Evolutionary conservation across 768 basidiomycete species (phyloP), one percentile per base, ranked within the genome.

Genomic region (Tulasnella sp.): DNA sequence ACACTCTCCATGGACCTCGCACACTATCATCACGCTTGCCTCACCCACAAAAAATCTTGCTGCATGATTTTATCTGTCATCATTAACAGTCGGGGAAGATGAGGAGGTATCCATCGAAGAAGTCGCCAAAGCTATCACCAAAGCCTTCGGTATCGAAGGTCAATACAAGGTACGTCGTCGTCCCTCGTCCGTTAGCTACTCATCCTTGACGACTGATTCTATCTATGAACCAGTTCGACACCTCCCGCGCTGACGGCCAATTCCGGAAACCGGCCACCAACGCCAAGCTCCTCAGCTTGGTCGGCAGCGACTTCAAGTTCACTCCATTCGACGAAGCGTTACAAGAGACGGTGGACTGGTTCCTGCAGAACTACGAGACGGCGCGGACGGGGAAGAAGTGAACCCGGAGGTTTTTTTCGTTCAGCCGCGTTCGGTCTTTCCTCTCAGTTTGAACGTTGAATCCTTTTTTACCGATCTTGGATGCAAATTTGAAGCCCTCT

Each of bases 41-140:
- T 46, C 46, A 46, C 2, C 12, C 18, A 18, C 16, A 16, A 14
- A 16, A 18, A 72, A 42, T 72, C 37, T 31, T 12, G 0, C 12
- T 34, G 54, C 11, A 41, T 14, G 24, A 74, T 72, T 72, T 28
- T 22, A 48, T 34, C 24, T 79, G 46, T 80, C 50, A 78, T 75
- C 64, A 60, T 73, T 40, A 42, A 46, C 79, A 95, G 96, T 97
- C 79, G 95, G 94, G 34, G 97, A 99, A 87, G 91, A 95, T 75
- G 94, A 98, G 82, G 97, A 98, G 87, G 92, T 98, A 74, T 94
- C 93, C 84, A 98, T 99, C 89, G 94, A 93, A 85, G 87, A 93
- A 75, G 93, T 98, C 31, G 93, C 95, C 6, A 94, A 97, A 84
- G 91, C 95, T n/a, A 94, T 99, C 84, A 96, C 96, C 83, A 91